Base-by-base conservation (phyloP, 2,329 filamentous ascomycete genomes). In the Kalmusia sp. region DNA sequence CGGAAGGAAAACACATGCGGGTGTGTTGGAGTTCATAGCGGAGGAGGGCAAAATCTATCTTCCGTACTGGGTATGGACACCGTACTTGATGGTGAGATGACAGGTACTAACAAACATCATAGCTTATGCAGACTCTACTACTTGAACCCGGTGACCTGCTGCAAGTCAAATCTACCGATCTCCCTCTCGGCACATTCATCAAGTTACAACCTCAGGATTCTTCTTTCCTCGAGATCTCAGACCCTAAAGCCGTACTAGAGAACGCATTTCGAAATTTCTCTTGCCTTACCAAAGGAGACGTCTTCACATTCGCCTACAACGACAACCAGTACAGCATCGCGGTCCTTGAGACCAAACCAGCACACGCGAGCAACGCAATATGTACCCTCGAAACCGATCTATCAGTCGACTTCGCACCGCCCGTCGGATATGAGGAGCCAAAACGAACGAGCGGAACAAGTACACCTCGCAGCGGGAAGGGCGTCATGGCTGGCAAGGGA, bases 291-390 rank as follows among this genome's bases (percentile, higher is more conserved):
- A 91, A 93, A 69, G 93, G 92, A 59, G 95, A 99, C 70, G 83
- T 96, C 37, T 99, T 99, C 81, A 96, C 91, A 59, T 99, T 99
- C 73, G 84, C 89, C 64, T 99, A 99, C 79, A 99, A 99, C 74
- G 93, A 98, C 70, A 90, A 92, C 56, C 83, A 92, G 8, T 99
- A 95, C 78, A 89, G 95, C 59, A 92, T 99, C 71, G 92, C 92
- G 2, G 95, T 99, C 1, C 78, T 98, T 12, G 93, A 98, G 70
- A 91, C 96, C 33, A 96, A 96, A 76, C 95, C 95, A 1, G 86
- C 91, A 61, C 85, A 89, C 2, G 90, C 91, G 65, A 92, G 91
- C 81, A 89, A 90, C 54, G 93, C 85, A 4, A 84, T 99, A 49
- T 93, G 92, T 67, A 96, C 96, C 76, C 88, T 97, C 50, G 95